Evolutionary conservation across 2,329 filamentous ascomycete genomes (phyloP), one percentile per base, ranked within the genome.

Genomic region (Penicillium olsonii): DNA sequence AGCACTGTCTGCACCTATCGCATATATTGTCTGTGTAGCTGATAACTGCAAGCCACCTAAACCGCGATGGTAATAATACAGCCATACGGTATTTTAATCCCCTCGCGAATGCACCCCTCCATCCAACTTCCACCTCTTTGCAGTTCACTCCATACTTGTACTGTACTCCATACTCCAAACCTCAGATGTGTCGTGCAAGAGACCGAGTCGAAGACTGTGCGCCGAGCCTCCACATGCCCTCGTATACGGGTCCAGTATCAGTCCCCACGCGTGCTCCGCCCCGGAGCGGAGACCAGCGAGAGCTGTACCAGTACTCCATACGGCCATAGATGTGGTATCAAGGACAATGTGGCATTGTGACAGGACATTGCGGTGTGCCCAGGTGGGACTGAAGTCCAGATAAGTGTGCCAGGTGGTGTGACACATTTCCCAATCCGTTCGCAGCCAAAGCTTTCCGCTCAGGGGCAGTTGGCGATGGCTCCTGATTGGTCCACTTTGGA

Each of bases 81-180:
- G 22, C 37, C 37, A 41, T 47, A 42, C 44, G 44, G 44, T 47
- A 47, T 42, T 27, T 42, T 47, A 29, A 24, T 42, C 24, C 43
- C 35, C 43, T 31, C 35, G n/a, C 14, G 14, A 17, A 34, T 17
- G 22, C 10, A 10, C 22, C 22, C 39, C 39, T 31, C 37, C 5
- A 27, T 27, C 26, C 37, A 40, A 41, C 37, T 12, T 31, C 29
- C 14, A 31, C 29, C 12, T 31, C 29, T 31, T 14, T 31, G 12
- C 29, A 14, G n/a, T 31, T n/a, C n/a, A n/a, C 29, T 31, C 2
- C 12, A 14, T 31, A 31, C 29, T n/a, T n/a, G n/a, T n/a, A n/a
- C n/a, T n/a, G n/a, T n/a, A n/a, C n/a, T n/a, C n/a, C n/a, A n/a
- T n/a, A n/a, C n/a, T n/a, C n/a, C n/a, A n/a, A n/a, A n/a, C n/a